Evolutionary conservation across 257 asterid species (phyloP).

Genomic region (Scutellaria barbata): DNA sequence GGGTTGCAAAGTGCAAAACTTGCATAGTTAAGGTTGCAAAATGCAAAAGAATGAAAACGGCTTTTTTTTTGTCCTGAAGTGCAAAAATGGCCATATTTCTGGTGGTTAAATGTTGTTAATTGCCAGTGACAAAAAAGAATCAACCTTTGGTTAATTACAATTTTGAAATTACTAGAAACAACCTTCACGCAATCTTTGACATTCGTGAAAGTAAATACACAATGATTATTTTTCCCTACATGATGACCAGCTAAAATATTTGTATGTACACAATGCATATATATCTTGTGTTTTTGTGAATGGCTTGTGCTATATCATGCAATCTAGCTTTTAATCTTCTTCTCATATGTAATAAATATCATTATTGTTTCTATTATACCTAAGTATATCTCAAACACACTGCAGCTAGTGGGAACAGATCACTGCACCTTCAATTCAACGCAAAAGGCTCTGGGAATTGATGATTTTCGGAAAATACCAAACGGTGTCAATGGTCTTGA

Average conservation of each 20-base stretch:
- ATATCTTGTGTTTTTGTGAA: background rate
- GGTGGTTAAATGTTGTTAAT: too few relatives aligned
- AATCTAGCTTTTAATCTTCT: conserved; percentile 17
- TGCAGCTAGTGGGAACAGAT: conserved; percentile 97
- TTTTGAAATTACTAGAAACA: too few relatives aligned
- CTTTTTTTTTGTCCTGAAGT: too few relatives aligned
- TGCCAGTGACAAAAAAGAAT: too few relatives aligned
- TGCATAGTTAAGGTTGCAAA: too few relatives aligned
- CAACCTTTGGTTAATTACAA: too few relatives aligned
- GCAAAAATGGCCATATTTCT: too few relatives aligned
- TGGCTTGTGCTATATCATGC: background rate
- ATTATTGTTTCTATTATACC: background rate
- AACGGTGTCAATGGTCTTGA: conserved; percentile 98
- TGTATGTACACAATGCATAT: background rate
- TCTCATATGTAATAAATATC: conserved; percentile 13
- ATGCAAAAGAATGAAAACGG: too few relatives aligned
- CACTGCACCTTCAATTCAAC: conserved; percentile 93
- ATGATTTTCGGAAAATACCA: conserved; percentile 93
- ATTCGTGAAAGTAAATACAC: background rate
- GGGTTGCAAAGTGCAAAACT: too few relatives aligned
- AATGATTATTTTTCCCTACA: background rate
- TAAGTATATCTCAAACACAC: conserved; percentile 33
- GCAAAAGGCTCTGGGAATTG: conserved; percentile 82
- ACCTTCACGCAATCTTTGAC: background rate
- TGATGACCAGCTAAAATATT: background rate